Conservation (phyloP, 352 stramenopile genomes). For the Phytophthora pistaciae region DNA sequence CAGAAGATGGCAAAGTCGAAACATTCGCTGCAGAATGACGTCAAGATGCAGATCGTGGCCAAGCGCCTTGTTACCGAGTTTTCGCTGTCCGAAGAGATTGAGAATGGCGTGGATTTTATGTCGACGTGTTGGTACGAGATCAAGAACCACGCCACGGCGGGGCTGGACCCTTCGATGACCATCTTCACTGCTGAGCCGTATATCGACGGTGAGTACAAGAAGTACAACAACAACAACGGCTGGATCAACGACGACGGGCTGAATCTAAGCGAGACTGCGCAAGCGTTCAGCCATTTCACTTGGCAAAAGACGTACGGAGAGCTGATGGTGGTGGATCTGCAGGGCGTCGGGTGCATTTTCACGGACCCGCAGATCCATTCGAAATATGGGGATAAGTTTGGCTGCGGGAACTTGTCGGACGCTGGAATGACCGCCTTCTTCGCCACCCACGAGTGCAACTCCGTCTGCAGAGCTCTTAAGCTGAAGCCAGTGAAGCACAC, state of each 20-base stretch:
- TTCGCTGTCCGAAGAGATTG: slow-evolving; percentile 28
- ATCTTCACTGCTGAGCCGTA: slow-evolving; percentile 52
- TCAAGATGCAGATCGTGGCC: slow-evolving; percentile 49
- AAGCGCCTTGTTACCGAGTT: slow-evolving; percentile 48
- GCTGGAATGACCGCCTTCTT: slow-evolving; percentile 51
- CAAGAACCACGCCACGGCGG: slow-evolving; percentile 19
- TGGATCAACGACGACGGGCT: slow-evolving; percentile 27
- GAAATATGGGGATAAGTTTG: slow-evolving; percentile 25
- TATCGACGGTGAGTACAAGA: slow-evolving; percentile 48
- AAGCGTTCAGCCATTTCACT: slow-evolving; percentile 58
- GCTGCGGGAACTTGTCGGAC: slow-evolving; percentile 32
- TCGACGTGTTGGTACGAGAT: slow-evolving; percentile 58
- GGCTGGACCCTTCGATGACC: slow-evolving; percentile 22
- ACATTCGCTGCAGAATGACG: slow-evolving; percentile 33
- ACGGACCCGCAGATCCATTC: slow-evolving; percentile 61
- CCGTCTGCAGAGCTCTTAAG: slow-evolving; percentile 30
- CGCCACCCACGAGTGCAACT: slow-evolving; percentile 45
- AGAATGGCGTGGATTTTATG: slow-evolving; percentile 51
- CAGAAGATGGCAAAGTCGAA: background rate
- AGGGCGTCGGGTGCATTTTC: slow-evolving; percentile 52
- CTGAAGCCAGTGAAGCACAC: slow-evolving; percentile 26
- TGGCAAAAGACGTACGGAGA: slow-evolving; percentile 45
- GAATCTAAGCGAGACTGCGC: slow-evolving; percentile 30
- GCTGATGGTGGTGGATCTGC: slow-evolving; percentile 51
- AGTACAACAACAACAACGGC: slow-evolving; percentile 61